Base-by-base conservation (phyloP, 208 protist species). In the Blechomonas ayalai region DNA sequence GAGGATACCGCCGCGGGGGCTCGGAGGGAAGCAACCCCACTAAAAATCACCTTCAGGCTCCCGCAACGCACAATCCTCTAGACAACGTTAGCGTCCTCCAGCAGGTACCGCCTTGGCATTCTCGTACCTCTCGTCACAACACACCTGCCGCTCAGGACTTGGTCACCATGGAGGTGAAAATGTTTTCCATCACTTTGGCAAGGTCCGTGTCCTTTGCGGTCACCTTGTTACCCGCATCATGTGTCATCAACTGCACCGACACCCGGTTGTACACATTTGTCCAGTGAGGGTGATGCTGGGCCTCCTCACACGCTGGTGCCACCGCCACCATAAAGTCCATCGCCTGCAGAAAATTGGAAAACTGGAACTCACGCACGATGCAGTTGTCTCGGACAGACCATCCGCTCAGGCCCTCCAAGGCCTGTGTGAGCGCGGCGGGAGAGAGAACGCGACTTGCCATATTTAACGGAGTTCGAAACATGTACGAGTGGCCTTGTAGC, bases 221-320 rank as follows among this genome's bases (percentile, higher is more conserved):
- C 15, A 94, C 79, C 20, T 54, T 52, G 57, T 90, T 82, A n/a
- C 68, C 86, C 22, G 74, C 89, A 50, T 96, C 92, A 52, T 98
- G 96, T 15, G 95, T 98, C 33, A 82, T 90, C 16, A 98, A 68
- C n/a, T 67, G 51, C 46, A 98, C 74, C 20, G 82, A 65, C 3
- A 98, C 49, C 34, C 73, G 78, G 53, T 97, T 97, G 65, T 97
- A 97, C 16, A 91, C 81, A 60, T 98, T 98, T 35, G 92, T 82
- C 93, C 94, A 98, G 52, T 69, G 50, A n/a, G 96, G 96, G 31
- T 98, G 95, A 52, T 98, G 96, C 38, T 92, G 67, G 64, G 79
- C 67, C 52, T 69, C 22, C 35, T 97, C 93, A 40, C 88, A 92
- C 28, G 81, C 60, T 0, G 65, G 61, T 20, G 74, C 88, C 27